phyloP scores from a whole-genome alignment of 345 rosid genomes.

The Litchi chinensis region DNA sequence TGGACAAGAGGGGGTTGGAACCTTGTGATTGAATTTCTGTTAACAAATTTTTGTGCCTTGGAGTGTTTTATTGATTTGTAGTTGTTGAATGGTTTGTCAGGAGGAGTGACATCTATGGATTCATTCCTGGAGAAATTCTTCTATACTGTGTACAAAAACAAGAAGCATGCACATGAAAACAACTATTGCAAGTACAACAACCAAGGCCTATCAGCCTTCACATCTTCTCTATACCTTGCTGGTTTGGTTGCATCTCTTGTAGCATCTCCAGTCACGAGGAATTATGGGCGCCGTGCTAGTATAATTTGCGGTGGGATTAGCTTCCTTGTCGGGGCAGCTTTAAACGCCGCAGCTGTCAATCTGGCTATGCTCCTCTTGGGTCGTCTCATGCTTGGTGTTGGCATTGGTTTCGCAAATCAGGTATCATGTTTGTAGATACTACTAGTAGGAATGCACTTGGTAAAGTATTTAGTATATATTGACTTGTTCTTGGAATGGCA shows the following conservation, averaged over 20 bases:
- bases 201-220: constrained; percentile 82
- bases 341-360: constrained; percentile 73
- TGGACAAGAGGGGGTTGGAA: background rate
- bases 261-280: constrained; percentile 78
- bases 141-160: constrained; percentile 58
- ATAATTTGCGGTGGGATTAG: constrained; percentile 84
- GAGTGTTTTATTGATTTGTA: background rate
- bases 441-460: background rate
- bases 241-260: constrained; percentile 80
- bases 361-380: constrained; percentile 81
- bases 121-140: constrained; percentile 76
- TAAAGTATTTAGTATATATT: background rate
- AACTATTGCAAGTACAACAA: constrained; percentile 89
- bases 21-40: background rate
- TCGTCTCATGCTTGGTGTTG: constrained; percentile 84
- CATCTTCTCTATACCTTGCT: constrained; percentile 89
- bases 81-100: constrained; percentile 39
- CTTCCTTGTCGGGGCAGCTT: constrained; percentile 68
- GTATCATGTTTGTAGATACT: constrained; percentile 29
- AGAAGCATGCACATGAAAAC: constrained; percentile 77
- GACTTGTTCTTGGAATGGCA: background rate
- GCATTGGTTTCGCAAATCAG: constrained; percentile 99
- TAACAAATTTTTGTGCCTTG: background rate
- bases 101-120: constrained; percentile 91
- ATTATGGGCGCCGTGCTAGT: constrained; percentile 78